A percentile compares a stretch with the other conserved stretches of the same genome.
Evolutionary conservation across 2,329 filamentous ascomycete genomes (phyloP).

Genomic region (Drechmeria coniospora): DNA sequence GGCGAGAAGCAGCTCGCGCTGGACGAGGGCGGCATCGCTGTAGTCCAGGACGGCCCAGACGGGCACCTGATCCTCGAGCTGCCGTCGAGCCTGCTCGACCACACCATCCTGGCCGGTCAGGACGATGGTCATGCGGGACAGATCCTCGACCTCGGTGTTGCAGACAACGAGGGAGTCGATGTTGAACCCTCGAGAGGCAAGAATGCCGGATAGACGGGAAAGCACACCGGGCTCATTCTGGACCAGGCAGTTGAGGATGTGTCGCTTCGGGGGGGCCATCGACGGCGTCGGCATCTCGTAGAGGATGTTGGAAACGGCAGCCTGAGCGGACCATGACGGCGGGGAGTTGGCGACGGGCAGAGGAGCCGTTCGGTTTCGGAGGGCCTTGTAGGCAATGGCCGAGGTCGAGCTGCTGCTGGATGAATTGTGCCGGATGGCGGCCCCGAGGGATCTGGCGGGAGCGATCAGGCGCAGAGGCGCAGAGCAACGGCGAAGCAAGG

Average conservation of each 20-base stretch:
- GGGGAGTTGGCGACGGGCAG: slow-evolving; percentile 64
- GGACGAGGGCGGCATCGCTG: slow-evolving; percentile 79
- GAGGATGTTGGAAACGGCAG: slow-evolving; percentile 93
- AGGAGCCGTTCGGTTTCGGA: slow-evolving; percentile 78
- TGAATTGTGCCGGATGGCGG: slow-evolving; percentile 19
- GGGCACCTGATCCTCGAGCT: slow-evolving; percentile 90
- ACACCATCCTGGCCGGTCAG: slow-evolving; percentile 91
- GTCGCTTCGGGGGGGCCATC: slow-evolving; percentile 71
- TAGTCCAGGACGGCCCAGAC: slow-evolving; percentile 98
- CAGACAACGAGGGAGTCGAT: slow-evolving; percentile 97
- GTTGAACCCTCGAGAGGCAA: slow-evolving; percentile 95
- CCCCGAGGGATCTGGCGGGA: slow-evolving; percentile 13
- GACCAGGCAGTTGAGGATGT: slow-evolving; percentile 94
- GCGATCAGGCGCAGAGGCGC: slow-evolving; percentile 23
- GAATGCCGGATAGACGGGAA: slow-evolving; percentile 88
- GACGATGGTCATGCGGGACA: slow-evolving; percentile 98
- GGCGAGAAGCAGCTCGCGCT: slow-evolving; percentile 85
- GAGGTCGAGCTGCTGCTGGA: slow-evolving; percentile 64
- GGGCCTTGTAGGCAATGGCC: slow-evolving; percentile 90
- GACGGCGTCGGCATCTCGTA: slow-evolving; percentile 92
- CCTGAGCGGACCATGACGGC: slow-evolving; percentile 75
- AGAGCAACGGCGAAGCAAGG: slow-evolving; percentile 27
- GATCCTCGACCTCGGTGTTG: slow-evolving; percentile 90
- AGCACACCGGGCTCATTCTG: slow-evolving; percentile 98
- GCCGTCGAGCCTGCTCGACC: slow-evolving; percentile 87